Evolutionary conservation across 805 yeast species (phyloP), one percentile per base, ranked within the genome.

Genomic region (Suhomyces sp.): DNA sequence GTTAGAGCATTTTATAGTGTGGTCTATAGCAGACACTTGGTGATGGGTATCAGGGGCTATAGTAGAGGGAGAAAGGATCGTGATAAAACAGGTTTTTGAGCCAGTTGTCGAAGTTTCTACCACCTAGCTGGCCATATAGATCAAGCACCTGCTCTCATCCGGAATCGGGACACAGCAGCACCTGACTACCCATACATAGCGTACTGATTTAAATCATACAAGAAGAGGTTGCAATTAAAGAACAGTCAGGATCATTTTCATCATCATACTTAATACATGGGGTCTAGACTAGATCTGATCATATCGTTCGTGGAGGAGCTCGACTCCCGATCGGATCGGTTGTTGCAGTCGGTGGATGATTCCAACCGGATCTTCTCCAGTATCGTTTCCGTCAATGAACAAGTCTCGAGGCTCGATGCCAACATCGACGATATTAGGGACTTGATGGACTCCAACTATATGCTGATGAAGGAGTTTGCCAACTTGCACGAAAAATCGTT

Each of bases 281-380:
- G 29, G 44, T 33, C 49, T 23, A 48, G 51, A 23, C 46, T 63
- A 14, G 69, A 64, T 40, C 49, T 44, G 41, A 48, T 64, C 25
- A 47, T 63, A 15, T 42, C 57, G 3, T 48, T 56, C 33, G 70
- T 54, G 27, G 63, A 65, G 30, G 44, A 50, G 23, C 47, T 68
- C 6, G 60, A 61, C 17, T 19, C 47, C 20, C 54, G 56, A 31
- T 51, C 69, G 0, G 50, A 51, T 39, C 25, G 32, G 17, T 41
- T 67, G 5, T 28, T 59, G 11, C 35, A 45, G 6, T 36, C 51
- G 6, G 46, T 58, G 14, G 31, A 45, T 10, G 56, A 60, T 16
- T 53, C 64, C 28, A 41, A 44, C 29, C 28, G 31, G n/a, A 43
- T 60, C 22, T 40, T 62, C 10, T 36, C 50, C 17, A 46, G 42